phyloP scores from a whole-genome alignment of 345 rosid species.

The Hirschfeldia incana region DNA sequence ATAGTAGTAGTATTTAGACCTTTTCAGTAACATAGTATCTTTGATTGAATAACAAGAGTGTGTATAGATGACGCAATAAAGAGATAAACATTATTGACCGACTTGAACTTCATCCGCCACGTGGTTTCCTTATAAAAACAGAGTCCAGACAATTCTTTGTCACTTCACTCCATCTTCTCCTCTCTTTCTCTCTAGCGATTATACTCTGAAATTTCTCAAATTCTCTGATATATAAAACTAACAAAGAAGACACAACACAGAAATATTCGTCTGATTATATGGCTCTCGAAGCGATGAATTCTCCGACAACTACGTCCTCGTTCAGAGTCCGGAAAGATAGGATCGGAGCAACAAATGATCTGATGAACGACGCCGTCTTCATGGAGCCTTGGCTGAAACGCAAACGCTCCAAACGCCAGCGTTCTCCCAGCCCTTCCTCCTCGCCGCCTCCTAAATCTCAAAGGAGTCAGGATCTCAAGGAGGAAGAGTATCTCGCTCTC shows the following conservation, averaged over 20 bases:
- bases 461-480: conserved; percentile 29
- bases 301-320: conserved; percentile 20
- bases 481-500: conserved; percentile 76
- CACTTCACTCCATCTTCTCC: conserved; percentile 32
- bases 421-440: conserved; percentile 40
- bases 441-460: conserved; percentile 27
- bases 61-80: conserved; percentile 6
- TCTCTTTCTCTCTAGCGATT: not conserved
- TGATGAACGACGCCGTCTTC: conserved; percentile 40
- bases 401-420: conserved; percentile 66
- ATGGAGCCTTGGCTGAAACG: conserved; percentile 64
- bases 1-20: not conserved
- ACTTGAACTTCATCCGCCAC: conserved; percentile 47
- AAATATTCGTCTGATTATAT: conserved; percentile 43
- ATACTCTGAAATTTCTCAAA: not conserved
- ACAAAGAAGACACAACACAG: not conserved
- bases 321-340: conserved; percentile 17
- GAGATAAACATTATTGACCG: conserved; percentile 56
- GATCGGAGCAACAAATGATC: conserved; percentile 24
- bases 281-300: conserved; percentile 65
- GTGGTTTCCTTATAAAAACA: conserved; percentile 38
- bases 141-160: conserved; percentile 28
- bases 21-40: not conserved
- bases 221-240: not conserved
- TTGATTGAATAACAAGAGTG: not conserved